These are phyloP conservation scores for Fonsecaea erecta DNA, from an alignment of 2,329 filamentous ascomycete species.

Conservation along the genomic window DNA sequence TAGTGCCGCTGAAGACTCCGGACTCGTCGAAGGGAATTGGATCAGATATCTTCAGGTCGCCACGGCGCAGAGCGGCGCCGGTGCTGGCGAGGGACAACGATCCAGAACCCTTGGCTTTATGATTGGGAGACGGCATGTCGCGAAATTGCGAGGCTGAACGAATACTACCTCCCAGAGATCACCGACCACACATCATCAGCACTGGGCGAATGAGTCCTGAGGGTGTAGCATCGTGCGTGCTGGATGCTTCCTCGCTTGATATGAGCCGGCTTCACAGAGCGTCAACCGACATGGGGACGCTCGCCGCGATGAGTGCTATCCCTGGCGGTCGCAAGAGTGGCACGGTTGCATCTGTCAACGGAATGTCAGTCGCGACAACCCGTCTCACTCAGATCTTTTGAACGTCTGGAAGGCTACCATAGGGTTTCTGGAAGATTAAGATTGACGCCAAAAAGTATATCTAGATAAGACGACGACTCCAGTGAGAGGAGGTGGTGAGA, in stretches of 20 bases:
- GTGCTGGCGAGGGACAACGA: slow-evolving; percentile 23
- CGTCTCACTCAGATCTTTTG: neutral
- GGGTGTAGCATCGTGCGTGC: slow-evolving; percentile 22
- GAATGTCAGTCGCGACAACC: slow-evolving; percentile 9
- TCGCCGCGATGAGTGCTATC: neutral
- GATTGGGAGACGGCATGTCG: slow-evolving; percentile 30
- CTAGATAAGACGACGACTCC: slow-evolving; percentile 9
- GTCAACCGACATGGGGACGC: neutral
- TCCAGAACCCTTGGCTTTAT: slow-evolving; percentile 21
- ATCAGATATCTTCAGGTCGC: slow-evolving; percentile 43
- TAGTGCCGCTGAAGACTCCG: slow-evolving; percentile 21
- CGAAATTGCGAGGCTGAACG: slow-evolving; percentile 3
- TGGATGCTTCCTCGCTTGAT: slow-evolving; percentile 10
- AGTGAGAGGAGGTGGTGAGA: slow-evolving; percentile 5
- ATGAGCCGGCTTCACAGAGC: slow-evolving; percentile 6
- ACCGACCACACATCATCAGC: slow-evolving; percentile 14
- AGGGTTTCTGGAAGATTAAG: slow-evolving; percentile 15
- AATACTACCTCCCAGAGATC: slow-evolving; percentile 1
- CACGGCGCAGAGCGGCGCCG: slow-evolving; percentile 37
- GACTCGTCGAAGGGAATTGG: slow-evolving; percentile 36
- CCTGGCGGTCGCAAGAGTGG: neutral
- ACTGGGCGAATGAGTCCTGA: neutral
- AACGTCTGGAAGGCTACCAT: slow-evolving; percentile 6
- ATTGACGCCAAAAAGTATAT: slow-evolving; percentile 9
- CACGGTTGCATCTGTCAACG: slow-evolving; percentile 13